Evolutionary conservation across 176 grass and related monocot species (phyloP), one percentile per base, ranked within the genome.

Genomic region (Musa troglodytarum): DNA sequence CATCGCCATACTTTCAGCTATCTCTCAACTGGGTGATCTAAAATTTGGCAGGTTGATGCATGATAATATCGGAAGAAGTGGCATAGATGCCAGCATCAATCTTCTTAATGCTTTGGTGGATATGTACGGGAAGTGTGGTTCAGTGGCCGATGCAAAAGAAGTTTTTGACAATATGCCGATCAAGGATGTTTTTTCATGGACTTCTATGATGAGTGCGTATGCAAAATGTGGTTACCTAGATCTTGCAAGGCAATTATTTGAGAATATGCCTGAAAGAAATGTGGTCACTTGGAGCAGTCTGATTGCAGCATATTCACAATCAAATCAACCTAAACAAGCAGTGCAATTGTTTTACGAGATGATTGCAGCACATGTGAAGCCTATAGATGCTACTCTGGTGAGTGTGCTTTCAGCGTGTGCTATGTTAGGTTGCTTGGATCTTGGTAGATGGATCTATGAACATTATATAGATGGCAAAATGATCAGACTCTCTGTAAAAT

Each of bases 131-230:
- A 92, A 89, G 50, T 86, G 84, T 8, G 79, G 81, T 9, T 84
- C 83, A 1, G 26, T 86, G 52, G 26, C 21, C 56, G 82, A 73
- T 55, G 86, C 86, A 9, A 88, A 29, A 73, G 83, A 86, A 74
- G 76, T 92, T 77, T 92, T 92, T 2, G 73, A 89, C 2, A 19
- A 69, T 4, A 89, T 92, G 69, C n/a, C 0, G 0, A 22, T 52
- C 52, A 92, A 84, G 84, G 86, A 92, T 75, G 86, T 86, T 53
- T 92, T 84, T 59, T 84, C 90, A 10, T 84, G 90, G 90, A 92
- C 84, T 12, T 86, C 76, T 66, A 86, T 92, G 83, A 71, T 92
- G 16, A 84, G 81, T 28, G 79, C 73, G 1, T 88, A 82, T 82
- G 83, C 74, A 11, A 92, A 72, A 74, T 92, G 81, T 3, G 90